Evolutionary conservation across 176 grass and related monocot genomes (phyloP).

Genomic region (Musa acuminata): DNA sequence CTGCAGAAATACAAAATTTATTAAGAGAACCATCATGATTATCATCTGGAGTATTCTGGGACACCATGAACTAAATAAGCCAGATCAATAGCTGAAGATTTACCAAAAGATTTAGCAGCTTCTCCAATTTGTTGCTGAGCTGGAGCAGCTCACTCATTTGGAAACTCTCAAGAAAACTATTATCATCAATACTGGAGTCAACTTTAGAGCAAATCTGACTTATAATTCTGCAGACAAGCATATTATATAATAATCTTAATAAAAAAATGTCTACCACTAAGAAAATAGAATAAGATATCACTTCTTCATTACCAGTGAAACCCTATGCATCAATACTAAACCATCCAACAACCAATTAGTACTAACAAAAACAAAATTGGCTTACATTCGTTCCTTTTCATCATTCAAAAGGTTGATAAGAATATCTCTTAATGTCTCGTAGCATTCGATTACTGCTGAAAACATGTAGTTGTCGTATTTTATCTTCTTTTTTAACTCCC

Average conservation of each 20-base stretch:
- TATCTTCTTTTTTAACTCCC: slow-evolving; percentile 62
- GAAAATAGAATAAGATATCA: background rate
- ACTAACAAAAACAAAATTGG: background rate
- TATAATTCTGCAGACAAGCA: slow-evolving; percentile 37
- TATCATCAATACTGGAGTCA: slow-evolving; percentile 1
- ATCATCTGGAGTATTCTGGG: background rate
- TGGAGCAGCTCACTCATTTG: slow-evolving; percentile 70
- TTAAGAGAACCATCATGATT: background rate
- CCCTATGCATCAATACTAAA: background rate
- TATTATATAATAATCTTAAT: slow-evolving; percentile 13
- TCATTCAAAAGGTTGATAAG: slow-evolving; percentile 44
- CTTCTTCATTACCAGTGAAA: background rate
- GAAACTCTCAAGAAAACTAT: slow-evolving; percentile 37
- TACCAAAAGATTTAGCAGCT: slow-evolving; percentile 67
- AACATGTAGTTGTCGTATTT: slow-evolving; percentile 52
- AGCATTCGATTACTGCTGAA: slow-evolving; percentile 70
- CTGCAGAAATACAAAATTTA: slow-evolving; percentile 33
- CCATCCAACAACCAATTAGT: background rate
- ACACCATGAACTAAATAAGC: background rate
- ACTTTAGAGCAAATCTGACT: slow-evolving; percentile 23
- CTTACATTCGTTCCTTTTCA: slow-evolving; percentile 48
- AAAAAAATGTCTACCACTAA: background rate
- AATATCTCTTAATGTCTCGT: slow-evolving; percentile 47
- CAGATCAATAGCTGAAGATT: slow-evolving; percentile 8
- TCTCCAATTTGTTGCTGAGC: slow-evolving; percentile 70